A percentile compares a stretch with the other conserved stretches of the same genome.
phyloP scores from a whole-genome alignment of 2,329 filamentous ascomycete species.

The Sordariomycetes sp. region DNA sequence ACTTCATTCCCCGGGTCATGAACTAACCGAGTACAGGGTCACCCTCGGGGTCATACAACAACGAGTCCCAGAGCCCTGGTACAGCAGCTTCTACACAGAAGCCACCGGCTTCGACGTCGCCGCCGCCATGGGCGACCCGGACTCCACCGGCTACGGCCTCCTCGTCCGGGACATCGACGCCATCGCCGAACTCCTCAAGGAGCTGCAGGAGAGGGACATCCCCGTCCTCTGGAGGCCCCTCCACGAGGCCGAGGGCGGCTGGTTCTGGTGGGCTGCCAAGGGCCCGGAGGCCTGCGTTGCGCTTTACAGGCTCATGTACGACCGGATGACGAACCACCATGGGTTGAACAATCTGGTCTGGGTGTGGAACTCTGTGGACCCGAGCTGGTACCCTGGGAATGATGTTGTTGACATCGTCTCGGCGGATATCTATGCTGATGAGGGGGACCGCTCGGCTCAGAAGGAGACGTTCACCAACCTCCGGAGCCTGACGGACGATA shows the following conservation, averaged over 20 bases:
- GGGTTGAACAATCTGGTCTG: slow-evolving; percentile 32
- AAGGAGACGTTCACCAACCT: background rate
- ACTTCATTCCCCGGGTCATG: slow-evolving; percentile 32
- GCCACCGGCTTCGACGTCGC: slow-evolving; percentile 33
- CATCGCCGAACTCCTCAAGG: slow-evolving; percentile 29
- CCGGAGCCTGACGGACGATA: slow-evolving; percentile 22
- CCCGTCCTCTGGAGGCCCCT: slow-evolving; percentile 32
- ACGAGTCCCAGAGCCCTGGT: slow-evolving; percentile 29
- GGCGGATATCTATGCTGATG: slow-evolving; percentile 29
- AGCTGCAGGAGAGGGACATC: slow-evolving; percentile 25
- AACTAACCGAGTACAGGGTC: slow-evolving; percentile 23
- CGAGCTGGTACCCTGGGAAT: slow-evolving; percentile 32
- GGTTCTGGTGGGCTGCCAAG: slow-evolving; percentile 40
- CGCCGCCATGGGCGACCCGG: slow-evolving; percentile 23
- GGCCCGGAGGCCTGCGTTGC: slow-evolving; percentile 29
- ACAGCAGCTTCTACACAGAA: slow-evolving; percentile 33
- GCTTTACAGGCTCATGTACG: slow-evolving; percentile 27
- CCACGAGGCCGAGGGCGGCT: slow-evolving; percentile 34
- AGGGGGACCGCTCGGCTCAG: slow-evolving; percentile 26
- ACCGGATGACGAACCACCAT: slow-evolving; percentile 28
- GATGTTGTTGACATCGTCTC: slow-evolving; percentile 29
- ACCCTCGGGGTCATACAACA: slow-evolving; percentile 31
- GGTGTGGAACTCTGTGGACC: slow-evolving; percentile 32
- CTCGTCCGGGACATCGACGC: slow-evolving; percentile 32
- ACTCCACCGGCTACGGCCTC: slow-evolving; percentile 30